These are phyloP conservation scores for Phaeosphaeriaceae sp. DNA, from an alignment of 2,329 filamentous ascomycete species.

Conservation along the genomic window DNA sequence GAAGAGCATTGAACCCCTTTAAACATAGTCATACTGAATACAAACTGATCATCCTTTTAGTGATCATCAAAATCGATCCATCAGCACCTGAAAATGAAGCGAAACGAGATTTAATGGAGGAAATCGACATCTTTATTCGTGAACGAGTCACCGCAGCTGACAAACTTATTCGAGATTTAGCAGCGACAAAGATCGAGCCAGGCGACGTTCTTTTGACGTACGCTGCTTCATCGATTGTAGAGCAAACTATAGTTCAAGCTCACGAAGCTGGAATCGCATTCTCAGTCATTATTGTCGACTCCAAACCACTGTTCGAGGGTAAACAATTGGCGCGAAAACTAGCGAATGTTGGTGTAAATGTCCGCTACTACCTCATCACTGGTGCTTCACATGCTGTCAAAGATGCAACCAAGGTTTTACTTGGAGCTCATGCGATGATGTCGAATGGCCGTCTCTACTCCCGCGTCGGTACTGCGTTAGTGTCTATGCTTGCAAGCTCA, in stretches of 20 bases:
- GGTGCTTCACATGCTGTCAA: slow-evolving; percentile 77
- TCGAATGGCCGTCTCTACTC: slow-evolving; percentile 92
- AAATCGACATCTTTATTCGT: slow-evolving; percentile 87
- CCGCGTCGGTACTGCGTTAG: slow-evolving; percentile 81
- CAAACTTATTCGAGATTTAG: slow-evolving; percentile 80
- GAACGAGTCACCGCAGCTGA: slow-evolving; percentile 90
- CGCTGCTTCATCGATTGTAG: slow-evolving; percentile 83
- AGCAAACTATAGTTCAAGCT: slow-evolving; percentile 79
- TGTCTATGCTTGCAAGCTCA: slow-evolving; percentile 82
- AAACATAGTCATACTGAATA: too few relatives aligned
- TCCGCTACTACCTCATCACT: slow-evolving; percentile 82
- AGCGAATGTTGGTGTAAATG: slow-evolving; percentile 71
- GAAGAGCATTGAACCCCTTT: too few relatives aligned
- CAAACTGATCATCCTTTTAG: slow-evolving; percentile 36
- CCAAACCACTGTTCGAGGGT: slow-evolving; percentile 72
- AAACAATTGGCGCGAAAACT: slow-evolving; percentile 75
- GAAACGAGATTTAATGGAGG: slow-evolving; percentile 76
- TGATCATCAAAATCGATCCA: slow-evolving; percentile 89
- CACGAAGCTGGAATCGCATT: slow-evolving; percentile 74
- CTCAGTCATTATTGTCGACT: slow-evolving; percentile 83
- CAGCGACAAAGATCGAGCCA: slow-evolving; percentile 75
- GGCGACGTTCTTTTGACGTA: slow-evolving; percentile 87
- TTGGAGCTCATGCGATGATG: slow-evolving; percentile 91
- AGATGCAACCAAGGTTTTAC: slow-evolving; percentile 73
- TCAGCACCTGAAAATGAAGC: slow-evolving; percentile 81